Conservation (phyloP, 805 yeast genomes). For the Candida koratica region DNA sequence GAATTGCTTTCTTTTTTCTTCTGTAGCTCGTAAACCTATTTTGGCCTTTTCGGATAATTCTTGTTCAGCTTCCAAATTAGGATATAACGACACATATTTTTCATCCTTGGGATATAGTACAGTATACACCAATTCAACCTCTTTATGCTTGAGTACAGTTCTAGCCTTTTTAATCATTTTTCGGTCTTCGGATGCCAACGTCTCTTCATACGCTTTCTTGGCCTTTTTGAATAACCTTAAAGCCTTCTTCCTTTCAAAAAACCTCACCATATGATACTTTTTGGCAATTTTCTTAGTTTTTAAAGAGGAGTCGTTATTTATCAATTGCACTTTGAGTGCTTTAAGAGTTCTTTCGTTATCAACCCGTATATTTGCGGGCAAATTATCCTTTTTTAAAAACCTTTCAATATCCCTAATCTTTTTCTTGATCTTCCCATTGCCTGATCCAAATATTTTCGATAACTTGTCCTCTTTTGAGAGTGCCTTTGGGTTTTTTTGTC, state of each 20-base stretch:
- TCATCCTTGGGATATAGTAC: conserved; percentile 72
- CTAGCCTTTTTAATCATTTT: conserved; percentile 43
- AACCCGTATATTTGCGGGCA: conserved; percentile 61
- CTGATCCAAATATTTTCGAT: conserved; percentile 31
- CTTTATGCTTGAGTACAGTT: conserved; percentile 51
- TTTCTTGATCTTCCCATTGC: conserved; percentile 62
- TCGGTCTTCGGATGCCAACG: conserved; percentile 28
- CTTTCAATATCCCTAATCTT: conserved; percentile 85
- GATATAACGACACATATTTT: conserved; percentile 78
- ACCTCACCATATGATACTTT: conserved; percentile 89
- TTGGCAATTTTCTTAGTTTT: conserved; percentile 52
- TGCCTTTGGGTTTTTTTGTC: conserved; percentile 3
- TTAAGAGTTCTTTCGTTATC: conserved; percentile 75
- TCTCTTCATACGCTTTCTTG: conserved; percentile 33
- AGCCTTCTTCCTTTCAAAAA: conserved; percentile 88
- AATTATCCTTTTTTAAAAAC: conserved; percentile 47
- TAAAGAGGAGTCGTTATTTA: conserved; percentile 40
- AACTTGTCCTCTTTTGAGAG: conserved; percentile 13
- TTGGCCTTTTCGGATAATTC: conserved; percentile 35
- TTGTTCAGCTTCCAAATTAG: conserved; percentile 27
- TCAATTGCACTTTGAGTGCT: conserved; percentile 58
- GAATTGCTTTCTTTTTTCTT: conserved; percentile 41
- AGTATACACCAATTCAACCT: conserved; percentile 70
- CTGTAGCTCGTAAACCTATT: conserved; percentile 41
- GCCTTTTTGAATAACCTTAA: conserved; percentile 61